Percentiles rank a stretch among this genome's conserved stretches.
phyloP scores from a whole-genome alignment of 805 yeast genomes.

The Candida verbasci region DNA sequence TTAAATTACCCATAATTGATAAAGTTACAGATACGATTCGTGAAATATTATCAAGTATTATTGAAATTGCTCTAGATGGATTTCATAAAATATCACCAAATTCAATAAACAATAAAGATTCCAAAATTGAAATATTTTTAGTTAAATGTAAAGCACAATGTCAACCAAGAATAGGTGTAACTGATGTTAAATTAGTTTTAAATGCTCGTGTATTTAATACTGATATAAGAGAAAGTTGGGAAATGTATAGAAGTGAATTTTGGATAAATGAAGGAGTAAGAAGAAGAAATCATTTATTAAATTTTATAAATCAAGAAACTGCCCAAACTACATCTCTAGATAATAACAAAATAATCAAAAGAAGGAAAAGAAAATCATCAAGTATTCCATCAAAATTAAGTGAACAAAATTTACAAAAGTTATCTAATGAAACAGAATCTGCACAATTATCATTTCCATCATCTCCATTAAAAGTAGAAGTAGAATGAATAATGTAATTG shows the following conservation, averaged over 20 bases:
- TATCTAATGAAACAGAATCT: conserved; percentile 4
- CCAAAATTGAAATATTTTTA: conserved; percentile 35
- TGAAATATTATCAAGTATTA: conserved; percentile 28
- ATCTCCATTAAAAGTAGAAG: background rate
- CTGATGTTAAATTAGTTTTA: conserved; percentile 74
- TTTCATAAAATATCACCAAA: conserved; percentile 34
- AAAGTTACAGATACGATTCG: conserved; percentile 31
- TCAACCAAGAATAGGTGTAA: conserved; percentile 63
- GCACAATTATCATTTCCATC: background rate
- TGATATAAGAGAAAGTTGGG: conserved; percentile 92
- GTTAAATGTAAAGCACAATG: conserved; percentile 40
- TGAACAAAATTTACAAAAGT: conserved; percentile 16
- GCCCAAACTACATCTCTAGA: background rate
- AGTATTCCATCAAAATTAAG: conserved; percentile 10
- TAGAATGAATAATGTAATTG: too few relatives aligned
- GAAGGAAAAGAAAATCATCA: conserved; percentile 14
- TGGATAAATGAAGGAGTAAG: conserved; percentile 83
- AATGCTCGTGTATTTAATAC: conserved; percentile 79
- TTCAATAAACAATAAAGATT: conserved; percentile 23
- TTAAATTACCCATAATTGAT: conserved; percentile 35
- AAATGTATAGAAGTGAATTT: conserved; percentile 84
- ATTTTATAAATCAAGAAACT: conserved; percentile 18
- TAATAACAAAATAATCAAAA: conserved; percentile 6
- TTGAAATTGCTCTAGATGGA: conserved; percentile 23
- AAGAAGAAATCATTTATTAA: conserved; percentile 38